Base-by-base conservation (phyloP, 2,329 filamentous ascomycete genomes). In the Pezicula carpinea region DNA sequence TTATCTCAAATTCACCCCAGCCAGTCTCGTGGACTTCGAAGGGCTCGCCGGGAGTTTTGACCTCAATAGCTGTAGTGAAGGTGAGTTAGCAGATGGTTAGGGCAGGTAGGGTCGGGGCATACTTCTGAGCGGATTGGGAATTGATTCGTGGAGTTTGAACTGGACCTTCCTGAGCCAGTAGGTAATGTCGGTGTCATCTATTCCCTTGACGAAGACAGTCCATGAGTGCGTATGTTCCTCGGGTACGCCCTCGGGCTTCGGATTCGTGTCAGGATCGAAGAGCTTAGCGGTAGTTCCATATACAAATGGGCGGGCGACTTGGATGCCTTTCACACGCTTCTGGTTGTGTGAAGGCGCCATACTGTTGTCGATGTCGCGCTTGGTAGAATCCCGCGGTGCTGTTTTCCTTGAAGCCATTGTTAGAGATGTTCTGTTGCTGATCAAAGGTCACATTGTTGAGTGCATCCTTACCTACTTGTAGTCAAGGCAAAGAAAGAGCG, bases 1-100 rank as follows among this genome's bases (percentile, higher is more conserved):
- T 88, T 61, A 99, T 95, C 66, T 93, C 89, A 71, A 99, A 99
- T 70, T 96, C 93, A 61, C 93, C 93, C 88, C 95, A 99, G 41
- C 93, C 93, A 0, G 93, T 97, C 68, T 97, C 93, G 53, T 82
- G 80, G 51, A 97, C 86, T 61, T 89, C 75, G 61, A 96, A 99
- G 10, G 90, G 62, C 52, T 79, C 76, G n/a, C 74, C 73, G 0
- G 71, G 69, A 11, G 43, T 44, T 43, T 87, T 80, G 51, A 81
- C 80, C 61, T 96, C 91, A 61, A 93, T 75, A 64, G 86, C 75
- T 79, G 39, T 6, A 18, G 18, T 26, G 4, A 21, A 17, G 33
- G 49, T 11, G 13, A 33, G 35, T 22, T 22, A 6, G 6, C 11
- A 14, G 21, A 14, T 22, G 23, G 6, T 26, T 35, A 47, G 13